Conservation (phyloP, 1,139 yeast genomes). For the Geotrichum europaeum region DNA sequence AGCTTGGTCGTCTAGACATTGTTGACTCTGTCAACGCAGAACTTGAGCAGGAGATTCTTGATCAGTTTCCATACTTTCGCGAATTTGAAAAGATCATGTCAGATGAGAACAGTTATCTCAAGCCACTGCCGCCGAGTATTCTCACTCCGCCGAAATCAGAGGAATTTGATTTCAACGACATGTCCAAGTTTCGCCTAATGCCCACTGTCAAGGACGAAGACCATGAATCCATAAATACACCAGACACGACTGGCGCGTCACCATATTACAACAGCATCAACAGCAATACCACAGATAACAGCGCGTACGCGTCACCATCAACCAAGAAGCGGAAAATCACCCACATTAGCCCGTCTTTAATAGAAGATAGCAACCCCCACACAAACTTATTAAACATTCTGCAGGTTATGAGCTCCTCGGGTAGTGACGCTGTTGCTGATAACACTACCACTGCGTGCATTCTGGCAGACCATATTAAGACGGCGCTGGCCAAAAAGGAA, state of each 20-base stretch:
- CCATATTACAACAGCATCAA: not conserved
- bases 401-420: conserved; percentile 6
- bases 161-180: conserved; percentile 8
- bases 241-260: conserved; percentile 4
- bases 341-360: not conserved
- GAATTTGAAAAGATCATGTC: conserved; percentile 12
- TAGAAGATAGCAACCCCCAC: conserved; percentile 2
- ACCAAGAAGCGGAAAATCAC: not conserved
- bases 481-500: conserved; percentile 11
- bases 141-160: conserved; percentile 2
- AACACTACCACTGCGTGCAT: not conserved
- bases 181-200: not conserved
- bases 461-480: conserved; percentile 12
- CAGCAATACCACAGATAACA: not conserved
- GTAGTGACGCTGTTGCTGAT: not conserved
- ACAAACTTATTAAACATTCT: conserved; percentile 7
- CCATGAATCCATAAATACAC: not conserved
- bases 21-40: not conserved
- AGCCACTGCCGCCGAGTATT: not conserved
- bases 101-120: not conserved
- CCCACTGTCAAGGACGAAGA: not conserved
- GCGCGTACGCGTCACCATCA: not conserved
- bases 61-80: conserved; percentile 12
- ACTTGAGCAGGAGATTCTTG: conserved; percentile 10
- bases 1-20: not conserved